Base-by-base conservation (phyloP, 2,329 filamentous ascomycete genomes). In the Pseudogymnoascus sp. region DNA sequence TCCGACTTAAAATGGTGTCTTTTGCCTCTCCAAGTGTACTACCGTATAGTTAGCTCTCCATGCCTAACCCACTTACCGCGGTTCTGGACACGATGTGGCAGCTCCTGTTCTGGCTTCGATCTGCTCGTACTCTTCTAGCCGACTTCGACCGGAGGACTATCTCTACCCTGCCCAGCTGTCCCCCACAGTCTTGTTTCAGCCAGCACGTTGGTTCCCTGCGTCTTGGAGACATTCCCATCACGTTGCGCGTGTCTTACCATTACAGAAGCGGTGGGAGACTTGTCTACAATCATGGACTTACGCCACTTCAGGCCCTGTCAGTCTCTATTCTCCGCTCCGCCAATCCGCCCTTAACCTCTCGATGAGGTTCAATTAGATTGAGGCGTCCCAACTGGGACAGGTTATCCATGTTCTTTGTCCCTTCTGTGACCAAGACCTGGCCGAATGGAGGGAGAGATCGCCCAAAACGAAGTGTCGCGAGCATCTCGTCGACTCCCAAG, bases 191-290 rank as follows among this genome's bases (percentile, higher is more conserved):
- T 19, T 19, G 26, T 55, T 23, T 33, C 43, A 49, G 16, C 43
- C 43, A 33, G 26, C 45, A 55, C 16, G 23, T 26, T 14, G 14
- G 33, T 6, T 16, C 55, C 58, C 33, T 38, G 58, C 33, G n/a
- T 55, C 26, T 12, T 55, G 29, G n/a, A 6, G 29, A 16, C 43
- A 49, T 49, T 29, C 26, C 31, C n/a, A 55, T 31, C n/a, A 19
- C n/a, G 29, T 55, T 55, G 45, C 10, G 45, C 26, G 45, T 55
- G 45, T 33, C 45, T 55, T 55, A 55, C 45, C 45, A 55, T 55
- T 26, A 33, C 45, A 19, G 45, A 55, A 55, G n/a, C 45, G 33
- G 45, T 12, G n/a, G 26, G 26, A 55, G 26, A 26, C 21, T 16
- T 29, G 45, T 52, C 45, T 31, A 26, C 43, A 11, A 31, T 16